Evolutionary conservation across 2,329 filamentous ascomycete genomes (phyloP).

Genomic region (Alternaria arborescens): DNA sequence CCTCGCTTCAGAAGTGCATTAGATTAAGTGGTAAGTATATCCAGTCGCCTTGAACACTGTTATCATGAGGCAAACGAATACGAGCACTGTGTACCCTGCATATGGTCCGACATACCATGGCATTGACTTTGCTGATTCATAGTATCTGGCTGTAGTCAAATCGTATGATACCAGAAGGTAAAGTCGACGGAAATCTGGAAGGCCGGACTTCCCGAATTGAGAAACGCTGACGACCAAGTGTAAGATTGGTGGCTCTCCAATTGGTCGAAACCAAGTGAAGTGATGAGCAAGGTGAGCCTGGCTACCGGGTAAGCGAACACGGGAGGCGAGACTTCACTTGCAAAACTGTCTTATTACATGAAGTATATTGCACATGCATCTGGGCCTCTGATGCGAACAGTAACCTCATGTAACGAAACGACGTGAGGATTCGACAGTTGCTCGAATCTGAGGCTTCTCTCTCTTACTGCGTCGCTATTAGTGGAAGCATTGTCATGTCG

Average conservation of each 20-base stretch:
- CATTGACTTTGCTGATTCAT: neutral
- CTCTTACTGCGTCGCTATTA: neutral
- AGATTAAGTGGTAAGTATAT: slow-evolving; percentile 8
- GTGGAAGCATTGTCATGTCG: neutral
- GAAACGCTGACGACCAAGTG: slow-evolving; percentile 35
- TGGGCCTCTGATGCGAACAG: slow-evolving; percentile 9
- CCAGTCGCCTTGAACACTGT: neutral
- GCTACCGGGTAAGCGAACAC: slow-evolving; percentile 22
- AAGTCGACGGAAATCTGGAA: neutral
- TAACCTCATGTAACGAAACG: slow-evolving; percentile 10
- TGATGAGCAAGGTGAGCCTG: slow-evolving; percentile 16
- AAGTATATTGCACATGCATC: slow-evolving; percentile 36
- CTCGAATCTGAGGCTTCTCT: neutral
- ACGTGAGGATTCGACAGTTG: neutral
- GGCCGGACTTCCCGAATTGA: slow-evolving; percentile 8
- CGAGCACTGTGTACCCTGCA: slow-evolving; percentile 12
- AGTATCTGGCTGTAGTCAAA: slow-evolving; percentile 17
- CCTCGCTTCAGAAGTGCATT: slow-evolving; percentile 6
- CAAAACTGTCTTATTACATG: slow-evolving; percentile 25
- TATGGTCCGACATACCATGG: slow-evolving; percentile 12
- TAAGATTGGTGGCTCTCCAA: slow-evolving; percentile 15
- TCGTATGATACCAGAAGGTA: slow-evolving; percentile 6
- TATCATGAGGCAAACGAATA: slow-evolving; percentile 30
- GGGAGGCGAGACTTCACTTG: slow-evolving; percentile 19
- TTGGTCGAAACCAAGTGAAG: slow-evolving; percentile 22